phyloP scores from a whole-genome alignment of 306 rosid species.

The Canavalia gladiata region DNA sequence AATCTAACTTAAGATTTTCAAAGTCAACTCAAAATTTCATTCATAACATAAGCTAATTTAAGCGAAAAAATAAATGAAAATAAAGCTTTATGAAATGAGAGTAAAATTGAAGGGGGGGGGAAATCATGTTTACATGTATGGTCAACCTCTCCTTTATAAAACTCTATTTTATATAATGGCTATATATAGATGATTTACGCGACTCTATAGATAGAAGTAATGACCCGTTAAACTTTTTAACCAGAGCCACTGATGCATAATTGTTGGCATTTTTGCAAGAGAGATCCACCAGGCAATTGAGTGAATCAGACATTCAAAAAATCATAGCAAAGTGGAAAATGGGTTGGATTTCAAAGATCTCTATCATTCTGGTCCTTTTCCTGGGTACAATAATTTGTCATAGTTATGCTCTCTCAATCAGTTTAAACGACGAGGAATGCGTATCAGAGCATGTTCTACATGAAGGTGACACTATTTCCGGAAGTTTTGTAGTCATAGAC shows the following conservation, averaged over 20 bases:
- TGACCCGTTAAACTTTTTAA: constrained; percentile 41
- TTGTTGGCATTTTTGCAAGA: constrained; percentile 25
- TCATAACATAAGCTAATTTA: too few relatives aligned
- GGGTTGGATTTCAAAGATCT: constrained; percentile 50
- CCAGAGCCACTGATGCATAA: constrained; percentile 45
- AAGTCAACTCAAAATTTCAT: too few relatives aligned
- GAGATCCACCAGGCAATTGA: constrained; percentile 23
- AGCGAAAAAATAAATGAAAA: background rate
- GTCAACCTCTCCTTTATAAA: background rate
- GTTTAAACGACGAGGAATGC: constrained; percentile 53
- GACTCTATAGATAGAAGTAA: constrained; percentile 39
- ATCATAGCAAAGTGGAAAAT: constrained; percentile 32
- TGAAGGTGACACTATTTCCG: constrained; percentile 53
- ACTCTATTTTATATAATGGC: background rate
- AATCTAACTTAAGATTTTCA: too few relatives aligned
- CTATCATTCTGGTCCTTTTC: background rate
- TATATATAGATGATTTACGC: constrained; percentile 18
- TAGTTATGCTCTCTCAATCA: constrained; percentile 48
- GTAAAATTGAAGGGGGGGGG: background rate
- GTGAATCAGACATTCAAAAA: background rate
- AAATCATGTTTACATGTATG: background rate
- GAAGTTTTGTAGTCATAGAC: constrained; percentile 60
- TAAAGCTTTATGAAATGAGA: background rate
- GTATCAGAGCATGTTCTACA: constrained; percentile 51
- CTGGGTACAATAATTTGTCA: constrained; percentile 37